Evolutionary conservation across 768 basidiomycete species (phyloP), one percentile per base, ranked within the genome.

Genomic region (Panus rudis): DNA sequence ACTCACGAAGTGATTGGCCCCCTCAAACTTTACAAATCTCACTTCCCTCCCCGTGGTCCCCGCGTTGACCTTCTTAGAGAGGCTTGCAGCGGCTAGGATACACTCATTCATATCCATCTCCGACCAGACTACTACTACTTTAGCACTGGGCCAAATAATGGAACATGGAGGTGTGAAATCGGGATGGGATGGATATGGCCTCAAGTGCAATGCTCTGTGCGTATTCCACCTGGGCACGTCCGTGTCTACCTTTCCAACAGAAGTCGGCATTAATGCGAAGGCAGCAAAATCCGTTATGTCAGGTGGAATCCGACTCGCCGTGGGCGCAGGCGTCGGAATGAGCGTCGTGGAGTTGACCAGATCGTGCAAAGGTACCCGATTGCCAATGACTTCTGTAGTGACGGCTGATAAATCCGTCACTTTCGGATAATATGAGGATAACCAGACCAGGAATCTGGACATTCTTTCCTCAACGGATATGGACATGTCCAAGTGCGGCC

Each of bases 1-100:
- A 46, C 53, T 49, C 42, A 52, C 53, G 24, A 55, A 48, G 37
- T 50, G 53, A 30, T 55, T 55, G 3, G 35, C 43, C 2, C 51
- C 48, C 6, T 19, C 33, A 2, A 50, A 28, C 8, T 2, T 37
- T 25, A 17, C 52, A 14, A 11, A 25, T 30, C 2, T 12, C 13
- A 12, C 25, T 46, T 4, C 42, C 44, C 16, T 28, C 46, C 17
- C 40, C 24, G 8, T 35, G 13, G 19, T 27, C 40, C 26, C 28
- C 32, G 17, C 37, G 22, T 22, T 21, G 16, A 37, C 33, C 13
- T 22, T 42, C 30, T 16, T 6, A 16, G 25, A 33, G 21, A 33
- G 24, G 17, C 44, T 31, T 30, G n/a, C n/a, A 28, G 44, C 44
- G 16, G 42, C 44, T 20, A 27, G 48, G 27, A 51, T 21, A 26